These are phyloP conservation scores for Phytophthora cryptogea DNA, from an alignment of 352 stramenopile species.

Conservation along the genomic window DNA sequence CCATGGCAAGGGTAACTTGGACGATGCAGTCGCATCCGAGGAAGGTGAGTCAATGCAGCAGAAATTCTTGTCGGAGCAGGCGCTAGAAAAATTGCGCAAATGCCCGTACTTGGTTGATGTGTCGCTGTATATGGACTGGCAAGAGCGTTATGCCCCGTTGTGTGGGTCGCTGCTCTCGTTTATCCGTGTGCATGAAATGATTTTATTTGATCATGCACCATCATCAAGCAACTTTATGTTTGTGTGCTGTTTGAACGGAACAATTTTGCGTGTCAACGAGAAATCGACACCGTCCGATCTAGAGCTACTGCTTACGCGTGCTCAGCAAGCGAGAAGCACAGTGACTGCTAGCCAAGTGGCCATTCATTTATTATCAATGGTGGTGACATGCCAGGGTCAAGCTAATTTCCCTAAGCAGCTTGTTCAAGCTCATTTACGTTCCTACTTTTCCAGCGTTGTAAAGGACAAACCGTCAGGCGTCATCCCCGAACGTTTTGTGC, in stretches of 20 bases:
- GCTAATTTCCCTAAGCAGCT: constrained; percentile 70
- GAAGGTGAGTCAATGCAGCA: constrained; percentile 50
- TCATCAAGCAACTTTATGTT: constrained; percentile 51
- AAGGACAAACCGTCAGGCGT: constrained; percentile 10
- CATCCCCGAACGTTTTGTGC: constrained; percentile 34
- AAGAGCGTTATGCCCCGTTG: constrained; percentile 57
- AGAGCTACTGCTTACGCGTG: constrained; percentile 35
- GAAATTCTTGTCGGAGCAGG: constrained; percentile 47
- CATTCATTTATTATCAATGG: constrained; percentile 64
- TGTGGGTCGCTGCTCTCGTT: constrained; percentile 69
- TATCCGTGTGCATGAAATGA: constrained; percentile 84
- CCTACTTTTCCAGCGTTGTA: constrained; percentile 31
- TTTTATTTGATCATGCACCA: constrained; percentile 74
- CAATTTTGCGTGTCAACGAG: constrained; percentile 63
- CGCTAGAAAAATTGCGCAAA: constrained; percentile 45
- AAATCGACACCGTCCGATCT: constrained; percentile 57
- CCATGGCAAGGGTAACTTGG: constrained; percentile 5
- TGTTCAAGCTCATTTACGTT: constrained; percentile 64
- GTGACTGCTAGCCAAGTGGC: constrained; percentile 44
- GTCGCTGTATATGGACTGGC: constrained; percentile 56
- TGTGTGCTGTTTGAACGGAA: constrained; percentile 68
- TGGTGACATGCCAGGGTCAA: constrained; percentile 55
- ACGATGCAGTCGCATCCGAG: constrained; percentile 4
- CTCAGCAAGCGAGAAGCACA: constrained; percentile 15
- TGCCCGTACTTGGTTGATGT: constrained; percentile 75